phyloP scores from a whole-genome alignment of 768 basidiomycete species.

The Pisolithus sp. region DNA sequence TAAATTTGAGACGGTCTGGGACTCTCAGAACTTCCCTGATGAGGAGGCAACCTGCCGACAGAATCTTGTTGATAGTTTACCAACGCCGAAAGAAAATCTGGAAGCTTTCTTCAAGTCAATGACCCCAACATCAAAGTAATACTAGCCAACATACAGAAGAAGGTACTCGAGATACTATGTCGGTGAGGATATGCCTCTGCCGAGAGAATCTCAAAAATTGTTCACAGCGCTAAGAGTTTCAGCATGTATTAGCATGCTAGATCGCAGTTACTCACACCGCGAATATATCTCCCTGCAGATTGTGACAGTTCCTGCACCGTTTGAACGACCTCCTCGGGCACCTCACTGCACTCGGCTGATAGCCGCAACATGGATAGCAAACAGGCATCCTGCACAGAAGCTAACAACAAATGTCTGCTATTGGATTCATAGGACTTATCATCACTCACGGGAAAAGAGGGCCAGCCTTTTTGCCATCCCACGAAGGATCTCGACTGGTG shows the following conservation, averaged over 20 bases:
- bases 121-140: slow-evolving; percentile 1
- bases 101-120: slow-evolving; percentile 43
- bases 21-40: slow-evolving; percentile 7
- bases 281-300: slow-evolving; percentile 48
- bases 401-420: slow-evolving; percentile 29
- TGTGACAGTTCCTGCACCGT: slow-evolving; percentile 40
- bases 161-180: slow-evolving; percentile 41
- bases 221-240: slow-evolving; percentile 52
- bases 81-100: slow-evolving; percentile 58
- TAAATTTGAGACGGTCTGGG: slow-evolving; percentile 10
- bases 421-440: slow-evolving; percentile 9
- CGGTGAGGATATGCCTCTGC: slow-evolving; percentile 39
- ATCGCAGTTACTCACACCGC: slow-evolving; percentile 36
- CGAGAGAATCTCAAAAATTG: slow-evolving; percentile 52
- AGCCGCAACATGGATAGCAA: slow-evolving; percentile 68
- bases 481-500: slow-evolving; percentile 43
- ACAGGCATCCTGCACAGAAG: slow-evolving; percentile 66
- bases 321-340: slow-evolving; percentile 40
- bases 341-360: slow-evolving; percentile 48
- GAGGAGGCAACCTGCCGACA: slow-evolving; percentile 3
- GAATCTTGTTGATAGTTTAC: slow-evolving; percentile 26
- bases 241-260: neutral
- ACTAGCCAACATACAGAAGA: slow-evolving; percentile 44
- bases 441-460: slow-evolving; percentile 38
- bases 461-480: slow-evolving; percentile 38